Percentiles rank a stretch among this genome's conserved stretches.
phyloP scores from a whole-genome alignment of 305 asterid genomes.

The Fraxinus ornus region DNA sequence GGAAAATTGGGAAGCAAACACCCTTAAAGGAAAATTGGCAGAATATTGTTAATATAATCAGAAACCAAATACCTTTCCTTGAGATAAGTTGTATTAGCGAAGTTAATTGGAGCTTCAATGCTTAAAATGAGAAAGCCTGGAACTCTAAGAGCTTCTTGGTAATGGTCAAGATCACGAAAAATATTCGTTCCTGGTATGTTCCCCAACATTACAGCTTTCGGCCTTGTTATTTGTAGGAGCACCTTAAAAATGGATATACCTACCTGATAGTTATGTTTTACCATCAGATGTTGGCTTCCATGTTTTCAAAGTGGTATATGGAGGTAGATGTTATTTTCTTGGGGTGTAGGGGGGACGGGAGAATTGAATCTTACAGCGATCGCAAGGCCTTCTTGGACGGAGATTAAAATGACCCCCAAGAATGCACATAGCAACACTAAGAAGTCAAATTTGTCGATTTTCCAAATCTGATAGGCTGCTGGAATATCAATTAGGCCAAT shows the following conservation, averaged over 20 bases:
- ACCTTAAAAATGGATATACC: slow-evolving; percentile 74
- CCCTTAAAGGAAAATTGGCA: background rate
- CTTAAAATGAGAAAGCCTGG: slow-evolving; percentile 67
- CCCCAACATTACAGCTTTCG: slow-evolving; percentile 71
- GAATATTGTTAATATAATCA: background rate
- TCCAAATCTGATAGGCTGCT: slow-evolving; percentile 72
- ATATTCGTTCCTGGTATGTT: slow-evolving; percentile 70
- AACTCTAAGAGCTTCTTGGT: slow-evolving; percentile 55
- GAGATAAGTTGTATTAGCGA: slow-evolving; percentile 74
- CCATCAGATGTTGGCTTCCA: background rate
- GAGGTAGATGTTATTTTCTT: background rate
- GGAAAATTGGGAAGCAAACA: background rate
- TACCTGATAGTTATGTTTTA: slow-evolving; percentile 41
- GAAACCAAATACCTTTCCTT: slow-evolving; percentile 58
- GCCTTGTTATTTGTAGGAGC: slow-evolving; percentile 76
- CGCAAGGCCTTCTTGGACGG: slow-evolving; percentile 77
- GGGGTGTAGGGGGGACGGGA: background rate
- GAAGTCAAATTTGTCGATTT: slow-evolving; percentile 74
- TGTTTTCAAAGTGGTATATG: background rate
- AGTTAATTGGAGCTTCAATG: slow-evolving; percentile 82
- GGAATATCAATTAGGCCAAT: slow-evolving; percentile 77
- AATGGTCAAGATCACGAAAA: slow-evolving; percentile 66
- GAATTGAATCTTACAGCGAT: slow-evolving; percentile 49
- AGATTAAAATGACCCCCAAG: slow-evolving; percentile 72
- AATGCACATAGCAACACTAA: slow-evolving; percentile 66